A percentile compares a stretch with the other conserved stretches of the same genome.
phyloP scores from a whole-genome alignment of 176 grass and related monocot species.

The Echinochloa phyllopogon region DNA sequence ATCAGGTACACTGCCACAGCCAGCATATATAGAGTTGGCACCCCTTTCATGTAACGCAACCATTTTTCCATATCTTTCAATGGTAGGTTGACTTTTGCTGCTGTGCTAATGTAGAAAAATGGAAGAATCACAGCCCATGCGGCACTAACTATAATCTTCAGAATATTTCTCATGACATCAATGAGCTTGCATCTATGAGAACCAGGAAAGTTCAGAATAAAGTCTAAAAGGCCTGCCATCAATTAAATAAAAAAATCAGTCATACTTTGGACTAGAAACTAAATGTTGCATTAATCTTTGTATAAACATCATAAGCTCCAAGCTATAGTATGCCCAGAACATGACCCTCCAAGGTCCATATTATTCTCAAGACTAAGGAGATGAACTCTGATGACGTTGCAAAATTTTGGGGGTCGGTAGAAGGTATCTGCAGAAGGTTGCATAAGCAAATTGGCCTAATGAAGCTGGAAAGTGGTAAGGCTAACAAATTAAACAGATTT shows the following conservation, averaged over 20 bases:
- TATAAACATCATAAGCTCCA: conserved; percentile 22
- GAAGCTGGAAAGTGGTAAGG: not conserved
- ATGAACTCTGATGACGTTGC: conserved; percentile 1
- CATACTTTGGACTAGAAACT: conserved; percentile 19
- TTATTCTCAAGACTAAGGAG: conserved; percentile 22
- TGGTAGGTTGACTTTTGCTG: conserved; percentile 60
- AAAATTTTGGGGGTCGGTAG: conserved; percentile 2
- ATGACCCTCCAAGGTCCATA: conserved; percentile 18
- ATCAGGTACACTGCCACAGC: conserved; percentile 82
- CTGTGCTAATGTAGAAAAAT: conserved; percentile 74
- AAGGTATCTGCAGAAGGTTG: conserved; percentile 12
- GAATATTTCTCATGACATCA: conserved; percentile 71
- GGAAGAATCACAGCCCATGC: conserved; percentile 88
- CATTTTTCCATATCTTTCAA: conserved; percentile 53
- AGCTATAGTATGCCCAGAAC: conserved; percentile 26
- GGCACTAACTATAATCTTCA: conserved; percentile 80
- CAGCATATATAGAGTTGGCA: conserved; percentile 83
- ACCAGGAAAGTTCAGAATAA: conserved; percentile 92
- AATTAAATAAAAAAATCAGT: conserved; percentile 42
- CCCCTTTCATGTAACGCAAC: conserved; percentile 72
- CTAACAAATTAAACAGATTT: not conserved
- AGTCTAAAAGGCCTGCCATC: conserved; percentile 83
- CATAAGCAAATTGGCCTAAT: not conserved
- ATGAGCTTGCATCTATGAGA: conserved; percentile 78
- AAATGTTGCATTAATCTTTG: conserved; percentile 17